Conservation (phyloP, 164 flowering plant genomes). For the Magnolia officinalis region DNA sequence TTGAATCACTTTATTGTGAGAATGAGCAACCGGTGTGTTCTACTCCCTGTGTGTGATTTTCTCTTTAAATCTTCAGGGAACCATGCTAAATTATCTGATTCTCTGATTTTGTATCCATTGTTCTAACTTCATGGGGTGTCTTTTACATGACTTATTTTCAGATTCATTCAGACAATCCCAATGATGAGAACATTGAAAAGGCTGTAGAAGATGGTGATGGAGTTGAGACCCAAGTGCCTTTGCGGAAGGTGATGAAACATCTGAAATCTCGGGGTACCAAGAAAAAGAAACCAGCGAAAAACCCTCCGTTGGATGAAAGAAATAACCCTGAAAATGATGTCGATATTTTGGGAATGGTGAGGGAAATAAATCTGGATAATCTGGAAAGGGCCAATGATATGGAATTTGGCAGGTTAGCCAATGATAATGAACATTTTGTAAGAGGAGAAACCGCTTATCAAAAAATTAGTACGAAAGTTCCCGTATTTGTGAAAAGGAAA, state of each 20-base stretch:
- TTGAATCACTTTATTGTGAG: constrained; percentile 67
- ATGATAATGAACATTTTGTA: constrained; percentile 40
- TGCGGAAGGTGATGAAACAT: constrained; percentile 64
- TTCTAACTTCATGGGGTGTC: constrained; percentile 9
- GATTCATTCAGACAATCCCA: constrained; percentile 37
- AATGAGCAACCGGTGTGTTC: constrained; percentile 42
- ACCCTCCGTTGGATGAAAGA: constrained; percentile 28
- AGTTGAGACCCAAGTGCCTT: constrained; percentile 76
- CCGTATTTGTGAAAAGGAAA: constrained; percentile 35
- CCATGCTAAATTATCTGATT: too few relatives aligned
- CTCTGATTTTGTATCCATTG: neutral
- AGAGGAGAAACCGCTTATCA: constrained; percentile 25
- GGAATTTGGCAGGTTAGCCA: constrained; percentile 38
- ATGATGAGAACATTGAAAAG: constrained; percentile 27
- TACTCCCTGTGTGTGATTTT: neutral
- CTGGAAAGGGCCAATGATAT: constrained; percentile 36
- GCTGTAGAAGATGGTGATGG: constrained; percentile 40
- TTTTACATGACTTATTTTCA: constrained; percentile 23
- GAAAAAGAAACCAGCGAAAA: constrained; percentile 43
- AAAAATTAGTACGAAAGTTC: constrained; percentile 12
- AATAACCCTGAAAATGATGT: constrained; percentile 43
- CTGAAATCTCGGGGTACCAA: constrained; percentile 58
- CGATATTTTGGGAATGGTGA: constrained; percentile 82
- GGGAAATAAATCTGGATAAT: constrained; percentile 72
- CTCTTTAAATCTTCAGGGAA: neutral